A percentile compares a stretch with the other conserved stretches of the same genome.
phyloP scores from a whole-genome alignment of 345 rosid genomes.

The Aegle marmelos region DNA sequence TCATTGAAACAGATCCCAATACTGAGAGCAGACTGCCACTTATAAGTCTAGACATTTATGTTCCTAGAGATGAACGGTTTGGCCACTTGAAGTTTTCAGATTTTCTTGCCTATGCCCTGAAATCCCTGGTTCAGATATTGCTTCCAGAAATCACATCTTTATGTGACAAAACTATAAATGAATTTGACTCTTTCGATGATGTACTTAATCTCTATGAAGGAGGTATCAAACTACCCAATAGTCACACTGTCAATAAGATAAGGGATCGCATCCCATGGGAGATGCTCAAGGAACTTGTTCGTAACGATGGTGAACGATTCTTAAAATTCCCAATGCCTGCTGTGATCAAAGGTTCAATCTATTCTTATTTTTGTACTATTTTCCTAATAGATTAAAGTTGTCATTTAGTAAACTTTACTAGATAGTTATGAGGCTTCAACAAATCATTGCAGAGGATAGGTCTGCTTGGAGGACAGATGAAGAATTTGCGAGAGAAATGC shows the following conservation, averaged over 20 bases:
- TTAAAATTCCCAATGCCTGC: conserved; percentile 81
- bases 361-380: background rate
- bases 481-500: conserved; percentile 71
- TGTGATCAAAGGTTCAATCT: conserved; percentile 65
- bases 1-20: conserved; percentile 45
- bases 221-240: conserved; percentile 46
- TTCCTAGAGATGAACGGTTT: conserved; percentile 90
- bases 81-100: conserved; percentile 76
- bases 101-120: conserved; percentile 76
- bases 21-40: conserved; percentile 70
- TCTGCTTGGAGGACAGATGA: conserved; percentile 74
- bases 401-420: background rate
- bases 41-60: conserved; percentile 68
- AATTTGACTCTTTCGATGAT: conserved; percentile 75
- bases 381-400: background rate
- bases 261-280: conserved; percentile 79
- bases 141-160: conserved; percentile 64
- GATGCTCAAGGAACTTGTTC: conserved; percentile 78
- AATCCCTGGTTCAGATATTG: conserved; percentile 61
- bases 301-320: conserved; percentile 68
- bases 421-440: background rate
- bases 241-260: conserved; percentile 32
- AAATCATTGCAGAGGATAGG: conserved; percentile 39
- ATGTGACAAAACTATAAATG: conserved; percentile 73
- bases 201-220: conserved; percentile 69